A percentile compares a stretch with the other conserved stretches of the same genome.
Evolutionary conservation across 2,329 filamentous ascomycete species (phyloP).

Genomic region (Macrophomina tecta): DNA sequence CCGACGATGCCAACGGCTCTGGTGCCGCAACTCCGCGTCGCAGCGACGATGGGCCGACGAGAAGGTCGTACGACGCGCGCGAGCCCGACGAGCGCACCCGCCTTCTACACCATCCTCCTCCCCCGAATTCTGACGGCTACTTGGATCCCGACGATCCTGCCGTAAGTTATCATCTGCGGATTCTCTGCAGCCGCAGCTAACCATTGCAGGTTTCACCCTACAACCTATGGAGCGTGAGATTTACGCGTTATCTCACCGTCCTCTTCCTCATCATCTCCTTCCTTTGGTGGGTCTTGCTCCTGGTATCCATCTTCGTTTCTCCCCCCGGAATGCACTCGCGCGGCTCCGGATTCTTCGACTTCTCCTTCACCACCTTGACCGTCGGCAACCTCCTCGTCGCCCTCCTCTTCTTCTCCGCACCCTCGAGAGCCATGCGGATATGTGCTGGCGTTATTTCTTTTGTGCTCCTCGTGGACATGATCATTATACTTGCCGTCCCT

Average conservation of each 20-base stretch:
- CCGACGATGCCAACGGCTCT: conserved; percentile 47
- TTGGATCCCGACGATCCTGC: conserved; percentile 81
- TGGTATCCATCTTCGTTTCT: conserved; percentile 91
- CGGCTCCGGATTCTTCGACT: conserved; percentile 91
- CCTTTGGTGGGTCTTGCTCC: conserved; percentile 88
- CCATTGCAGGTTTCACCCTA: conserved; percentile 73
- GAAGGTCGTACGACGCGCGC: conserved; percentile 40
- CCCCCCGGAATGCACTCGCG: conserved; percentile 84
- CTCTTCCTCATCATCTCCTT: conserved; percentile 77
- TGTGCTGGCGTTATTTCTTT: conserved; percentile 71
- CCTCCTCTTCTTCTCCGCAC: conserved; percentile 85
- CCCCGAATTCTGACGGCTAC: conserved; percentile 68
- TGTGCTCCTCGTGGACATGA: conserved; percentile 74
- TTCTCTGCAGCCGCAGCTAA: conserved; percentile 31
- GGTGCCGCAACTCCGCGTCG: conserved; percentile 35
- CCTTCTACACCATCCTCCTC: conserved; percentile 65
- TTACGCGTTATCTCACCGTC: conserved; percentile 78
- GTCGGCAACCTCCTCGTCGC: conserved; percentile 76
- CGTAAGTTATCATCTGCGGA: conserved; percentile 55
- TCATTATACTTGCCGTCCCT: conserved; percentile 78
- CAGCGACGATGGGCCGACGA: conserved; percentile 32
- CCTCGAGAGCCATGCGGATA: conserved; percentile 78
- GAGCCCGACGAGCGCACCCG: conserved; percentile 68
- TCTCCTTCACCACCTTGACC: conserved; percentile 81
- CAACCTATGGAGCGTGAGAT: conserved; percentile 90